These are phyloP conservation scores for Magnaporthiopsis incrustans DNA, from an alignment of 2,329 filamentous ascomycete genomes.

Conservation along the genomic window DNA sequence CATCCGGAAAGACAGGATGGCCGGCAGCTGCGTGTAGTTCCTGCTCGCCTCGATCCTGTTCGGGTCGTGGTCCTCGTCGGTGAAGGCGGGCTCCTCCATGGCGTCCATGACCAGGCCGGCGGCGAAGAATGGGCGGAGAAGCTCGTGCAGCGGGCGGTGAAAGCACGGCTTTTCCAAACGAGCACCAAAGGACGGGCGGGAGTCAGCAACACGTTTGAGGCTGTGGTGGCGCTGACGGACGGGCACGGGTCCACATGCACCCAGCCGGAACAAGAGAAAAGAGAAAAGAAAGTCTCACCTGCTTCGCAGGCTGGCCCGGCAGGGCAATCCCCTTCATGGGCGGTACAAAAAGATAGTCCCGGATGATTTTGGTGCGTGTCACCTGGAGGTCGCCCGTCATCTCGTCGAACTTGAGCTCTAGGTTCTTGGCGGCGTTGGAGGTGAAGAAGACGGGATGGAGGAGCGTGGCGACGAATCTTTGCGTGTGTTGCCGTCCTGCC, in stretches of 20 bases:
- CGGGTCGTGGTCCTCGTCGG: slow-evolving; percentile 16
- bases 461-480: slow-evolving; percentile 36
- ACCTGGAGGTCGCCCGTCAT: slow-evolving; percentile 27
- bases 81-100: slow-evolving; percentile 38
- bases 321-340: slow-evolving; percentile 29
- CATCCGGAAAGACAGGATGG: slow-evolving; percentile 25
- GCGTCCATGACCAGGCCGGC: slow-evolving; percentile 35
- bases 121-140: slow-evolving; percentile 28
- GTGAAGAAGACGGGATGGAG: slow-evolving; percentile 44
- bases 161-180: slow-evolving; percentile 7
- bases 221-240: too few relatives aligned
- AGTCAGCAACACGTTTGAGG: too few relatives aligned
- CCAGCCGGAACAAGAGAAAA: too few relatives aligned
- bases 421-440: slow-evolving; percentile 28
- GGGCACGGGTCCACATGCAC: too few relatives aligned
- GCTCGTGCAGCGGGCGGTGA: slow-evolving; percentile 10
- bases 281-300: slow-evolving; percentile 20
- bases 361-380: slow-evolving; percentile 28
- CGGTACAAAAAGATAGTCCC: slow-evolving; percentile 32
- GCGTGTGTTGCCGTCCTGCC: too few relatives aligned
- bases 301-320: slow-evolving; percentile 24
- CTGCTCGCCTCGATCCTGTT: slow-evolving; percentile 23
- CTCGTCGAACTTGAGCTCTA: slow-evolving; percentile 29
- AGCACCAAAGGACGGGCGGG: background rate
- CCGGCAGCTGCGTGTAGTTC: slow-evolving; percentile 31